Percentiles rank a stretch among this genome's conserved stretches.
These are phyloP conservation scores for Xylaria longipes DNA, from an alignment of 495 filamentous ascomycete genomes.

Conservation along the genomic window DNA sequence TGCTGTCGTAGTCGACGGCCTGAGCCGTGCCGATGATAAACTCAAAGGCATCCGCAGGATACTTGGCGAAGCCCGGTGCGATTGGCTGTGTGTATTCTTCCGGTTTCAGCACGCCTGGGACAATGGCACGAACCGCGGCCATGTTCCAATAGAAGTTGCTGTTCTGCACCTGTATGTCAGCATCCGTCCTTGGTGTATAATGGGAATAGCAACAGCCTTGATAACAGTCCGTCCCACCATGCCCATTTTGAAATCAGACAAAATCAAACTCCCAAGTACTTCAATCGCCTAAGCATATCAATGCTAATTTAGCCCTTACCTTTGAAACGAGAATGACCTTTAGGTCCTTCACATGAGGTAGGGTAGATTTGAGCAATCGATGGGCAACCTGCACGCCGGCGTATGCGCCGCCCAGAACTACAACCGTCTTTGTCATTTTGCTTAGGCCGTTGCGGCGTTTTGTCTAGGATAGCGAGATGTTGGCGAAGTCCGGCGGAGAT, in stretches of 20 bases:
- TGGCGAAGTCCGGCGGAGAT: slow-evolving; percentile 17
- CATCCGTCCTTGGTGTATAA: not conserved
- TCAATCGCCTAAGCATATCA: not conserved
- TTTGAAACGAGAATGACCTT: slow-evolving; percentile 56
- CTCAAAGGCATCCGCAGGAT: slow-evolving; percentile 47
- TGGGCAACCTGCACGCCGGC: slow-evolving; percentile 60
- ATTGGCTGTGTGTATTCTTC: slow-evolving; percentile 56
- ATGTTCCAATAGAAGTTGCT: slow-evolving; percentile 65
- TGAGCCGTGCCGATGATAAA: slow-evolving; percentile 51
- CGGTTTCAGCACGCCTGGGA: slow-evolving; percentile 54
- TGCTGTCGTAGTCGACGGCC: slow-evolving; percentile 39
- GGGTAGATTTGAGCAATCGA: slow-evolving; percentile 55
- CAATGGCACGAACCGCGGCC: slow-evolving; percentile 60
- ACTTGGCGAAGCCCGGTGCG: slow-evolving; percentile 46
- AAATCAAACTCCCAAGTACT: not conserved
- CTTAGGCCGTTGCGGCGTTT: slow-evolving; percentile 5
- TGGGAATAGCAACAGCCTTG: not conserved
- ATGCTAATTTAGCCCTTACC: slow-evolving; percentile 36
- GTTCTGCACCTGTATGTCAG: slow-evolving; percentile 46
- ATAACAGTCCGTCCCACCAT: not conserved
- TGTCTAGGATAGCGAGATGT: not conserved
- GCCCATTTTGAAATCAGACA: not conserved
- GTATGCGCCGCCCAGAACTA: slow-evolving; percentile 62
- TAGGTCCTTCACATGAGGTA: slow-evolving; percentile 42
- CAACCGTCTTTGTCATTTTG: slow-evolving; percentile 40